Evolutionary conservation across 208 protist genomes (phyloP).

Genomic region (Trypanosoma platydactyli): DNA sequence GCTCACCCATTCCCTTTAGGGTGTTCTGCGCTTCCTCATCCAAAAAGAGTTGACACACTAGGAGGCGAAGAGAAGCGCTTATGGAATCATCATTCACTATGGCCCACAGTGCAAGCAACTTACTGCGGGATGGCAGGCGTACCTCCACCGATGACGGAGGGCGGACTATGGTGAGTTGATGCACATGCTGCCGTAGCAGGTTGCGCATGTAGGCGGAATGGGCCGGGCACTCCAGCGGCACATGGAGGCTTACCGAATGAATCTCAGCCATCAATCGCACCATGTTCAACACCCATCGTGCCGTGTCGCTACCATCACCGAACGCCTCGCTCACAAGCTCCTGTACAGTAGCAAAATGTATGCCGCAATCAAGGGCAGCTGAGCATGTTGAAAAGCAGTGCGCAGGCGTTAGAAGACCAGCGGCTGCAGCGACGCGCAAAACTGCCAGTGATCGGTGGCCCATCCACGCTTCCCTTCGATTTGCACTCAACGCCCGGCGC

Average conservation of each 20-base stretch:
- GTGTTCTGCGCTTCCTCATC: conserved; percentile 19
- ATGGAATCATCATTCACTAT: conserved; percentile 30
- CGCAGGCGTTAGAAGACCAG: conserved; percentile 32
- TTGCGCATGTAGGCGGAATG: not conserved
- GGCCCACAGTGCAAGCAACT: conserved; percentile 62
- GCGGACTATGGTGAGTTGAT: not conserved
- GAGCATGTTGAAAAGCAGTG: conserved; percentile 52
- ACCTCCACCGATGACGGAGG: conserved; percentile 25
- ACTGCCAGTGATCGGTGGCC: conserved; percentile 56
- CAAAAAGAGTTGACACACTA: conserved; percentile 47
- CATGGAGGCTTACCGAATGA: conserved; percentile 11
- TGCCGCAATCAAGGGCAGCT: conserved; percentile 47
- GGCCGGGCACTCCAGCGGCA: conserved; percentile 11
- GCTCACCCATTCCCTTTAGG: not conserved
- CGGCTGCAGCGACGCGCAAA: conserved; percentile 26
- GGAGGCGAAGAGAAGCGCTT: conserved; percentile 33
- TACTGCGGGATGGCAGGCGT: conserved; percentile 42
- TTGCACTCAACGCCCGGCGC: conserved; percentile 18
- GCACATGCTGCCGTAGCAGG: conserved; percentile 10
- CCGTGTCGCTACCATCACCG: conserved; percentile 16
- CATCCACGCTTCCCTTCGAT: conserved; percentile 43
- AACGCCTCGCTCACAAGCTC: conserved; percentile 40
- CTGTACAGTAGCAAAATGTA: conserved; percentile 55
- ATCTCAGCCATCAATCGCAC: conserved; percentile 32
- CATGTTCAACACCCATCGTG: conserved; percentile 45